Conservation (phyloP, 352 stramenopile species). For the Phytophthora nicotianae region DNA sequence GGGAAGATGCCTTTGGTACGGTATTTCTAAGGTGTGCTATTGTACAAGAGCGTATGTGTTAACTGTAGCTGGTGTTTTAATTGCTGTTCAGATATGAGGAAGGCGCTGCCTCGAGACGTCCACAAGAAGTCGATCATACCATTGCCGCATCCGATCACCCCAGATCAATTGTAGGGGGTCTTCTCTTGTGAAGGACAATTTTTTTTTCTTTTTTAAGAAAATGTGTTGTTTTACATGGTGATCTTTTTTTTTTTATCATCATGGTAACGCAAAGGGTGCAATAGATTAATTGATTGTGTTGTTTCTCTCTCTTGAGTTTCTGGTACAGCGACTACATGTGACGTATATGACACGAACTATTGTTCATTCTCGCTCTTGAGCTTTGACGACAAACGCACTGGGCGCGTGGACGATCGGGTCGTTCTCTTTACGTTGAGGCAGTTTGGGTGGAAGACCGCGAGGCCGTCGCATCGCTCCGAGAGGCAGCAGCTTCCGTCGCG, state of each 20-base stretch:
- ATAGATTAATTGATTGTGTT: constrained; percentile 25
- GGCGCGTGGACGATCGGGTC: constrained; percentile 19
- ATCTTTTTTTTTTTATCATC: too few species aligned
- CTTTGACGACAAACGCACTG: constrained; percentile 20
- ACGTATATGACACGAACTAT: constrained; percentile 28
- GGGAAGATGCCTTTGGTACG: constrained; percentile 90
- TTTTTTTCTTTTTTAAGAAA: too few species aligned
- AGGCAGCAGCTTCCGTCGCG: constrained; percentile 24
- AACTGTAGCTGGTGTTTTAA: not conserved
- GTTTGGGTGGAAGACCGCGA: constrained; percentile 21
- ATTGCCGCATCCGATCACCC: constrained; percentile 82
- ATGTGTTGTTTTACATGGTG: not conserved
- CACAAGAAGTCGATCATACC: constrained; percentile 93
- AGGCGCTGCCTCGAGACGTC: constrained; percentile 87
- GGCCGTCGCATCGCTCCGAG: constrained; percentile 18
- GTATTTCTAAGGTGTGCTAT: too few species aligned
- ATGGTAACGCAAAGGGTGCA: constrained; percentile 20
- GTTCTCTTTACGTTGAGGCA: constrained; percentile 14
- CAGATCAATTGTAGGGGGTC: constrained; percentile 80
- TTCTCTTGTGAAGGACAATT: not conserved
- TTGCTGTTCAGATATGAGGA: constrained; percentile 89
- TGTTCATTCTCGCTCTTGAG: constrained; percentile 18
- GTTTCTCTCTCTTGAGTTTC: constrained; percentile 11
- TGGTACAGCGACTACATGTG: constrained; percentile 9
- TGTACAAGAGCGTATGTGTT: too few species aligned